Base-by-base conservation (phyloP, 371 early-diverging fungal genomes). In the Smittium mucronatum region DNA sequence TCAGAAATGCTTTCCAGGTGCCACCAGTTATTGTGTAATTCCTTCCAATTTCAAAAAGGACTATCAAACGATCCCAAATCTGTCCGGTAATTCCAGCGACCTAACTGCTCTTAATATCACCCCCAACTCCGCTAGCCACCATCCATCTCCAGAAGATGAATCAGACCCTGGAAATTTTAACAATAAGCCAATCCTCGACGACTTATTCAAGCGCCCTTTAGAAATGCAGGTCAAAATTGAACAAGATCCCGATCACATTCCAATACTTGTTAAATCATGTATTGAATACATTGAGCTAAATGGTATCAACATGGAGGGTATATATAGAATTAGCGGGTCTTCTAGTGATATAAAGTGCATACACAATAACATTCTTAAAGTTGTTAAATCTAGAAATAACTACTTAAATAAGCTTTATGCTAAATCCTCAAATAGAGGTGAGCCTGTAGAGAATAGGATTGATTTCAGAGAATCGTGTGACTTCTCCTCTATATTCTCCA, bases 291-390 rank as follows among this genome's bases (percentile, higher is more conserved):
- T 95, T 16, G 96, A 95, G 74, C 73, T 69, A 57, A 75, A 81
- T 70, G 93, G 90, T 1, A 81, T 93, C 83, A 81, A 84, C n/a
- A 83, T 85, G 70, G 95, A 93, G 78, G 96, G 96, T 28, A 90
- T 95, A 33, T 95, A 95, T 75, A 89, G 96, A 58, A 92, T 93
- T 74, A 91, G 93, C 0, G 96, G 94, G 0, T 91, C 92, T 66
- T 83, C 89, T 2, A 86, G 86, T n/a, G 93, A 93, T 68, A 87
- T 92, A 77, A 75, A 85, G 59, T 74, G 80, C 21, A 83, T 92
- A 57, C 87, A 85, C 36, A 34, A 73, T 34, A 69, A 76, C 57
- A 75, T 80, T 25, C n/a, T 70, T 33, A 64, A 58, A 30, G 58
- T 75, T 21, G 68, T 75, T 57, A 63, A 68, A 2, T 47, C 72